Evolutionary conservation across 2,329 filamentous ascomycete genomes (phyloP), one percentile per base, ranked within the genome.

Genomic region (Sporothrix curviconia): DNA sequence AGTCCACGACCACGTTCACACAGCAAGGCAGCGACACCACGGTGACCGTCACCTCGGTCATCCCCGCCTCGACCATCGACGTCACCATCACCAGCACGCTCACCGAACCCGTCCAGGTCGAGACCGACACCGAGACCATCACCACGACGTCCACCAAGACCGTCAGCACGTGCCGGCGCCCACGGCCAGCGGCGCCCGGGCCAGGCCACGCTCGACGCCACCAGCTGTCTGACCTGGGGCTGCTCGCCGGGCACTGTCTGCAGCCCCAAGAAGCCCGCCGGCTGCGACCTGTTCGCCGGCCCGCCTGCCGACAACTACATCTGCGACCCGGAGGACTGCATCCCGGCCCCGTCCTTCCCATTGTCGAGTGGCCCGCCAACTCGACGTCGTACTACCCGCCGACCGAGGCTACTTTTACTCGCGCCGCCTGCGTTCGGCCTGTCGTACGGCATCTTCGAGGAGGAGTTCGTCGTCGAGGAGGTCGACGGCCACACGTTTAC

Each of bases 371-470:
- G 81, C 63, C 68, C 0, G 63, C 67, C 1, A 74, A 76, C 56
- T 57, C 72, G 43, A 81, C 78, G 0, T 61, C 70, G 15, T 83
- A 79, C 64, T 84, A 78, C 61, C 78, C 78, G 2, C 74, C 78
- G 1, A 74, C 72, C 0, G 66, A 74, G 0, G 78, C 3, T 88
- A 87, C 66, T 89, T 84, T 70, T 78, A 87, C 59, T 89, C n/a
- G 74, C 84, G 56, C 82, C 86, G 0, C 67, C 73, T 1, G 75
- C 75, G 0, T 89, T 89, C 58, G 85, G 84, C 4, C 71, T 89
- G 15, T 79, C 75, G 51, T 85, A 81, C 59, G 79, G 78, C 42
- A 83, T 88, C 17, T 88, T 86, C 60, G 74, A 76, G 19, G 69
- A 75, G 24, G 65, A 77, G 5, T 63, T 72, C 1, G 64, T 74